Evolutionary conservation across 805 yeast species (phyloP).

Genomic region (Suhomyces pyralidae): DNA sequence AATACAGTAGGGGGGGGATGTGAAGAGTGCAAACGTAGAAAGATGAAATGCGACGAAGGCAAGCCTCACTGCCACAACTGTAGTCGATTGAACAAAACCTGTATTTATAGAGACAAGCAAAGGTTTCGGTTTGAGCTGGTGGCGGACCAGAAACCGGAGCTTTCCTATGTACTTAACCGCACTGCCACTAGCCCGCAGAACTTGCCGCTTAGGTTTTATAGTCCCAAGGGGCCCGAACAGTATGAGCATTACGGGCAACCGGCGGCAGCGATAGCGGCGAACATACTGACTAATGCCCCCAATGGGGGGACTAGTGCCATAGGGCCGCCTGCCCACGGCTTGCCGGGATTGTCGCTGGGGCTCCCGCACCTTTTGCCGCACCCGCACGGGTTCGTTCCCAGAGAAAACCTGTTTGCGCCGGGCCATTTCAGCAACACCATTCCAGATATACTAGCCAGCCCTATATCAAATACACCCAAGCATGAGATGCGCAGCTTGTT

Average conservation of each 20-base stretch:
- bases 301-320: too few species aligned
- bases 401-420: not conserved
- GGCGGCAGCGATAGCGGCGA: too few species aligned
- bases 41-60: slow-evolving; percentile 43
- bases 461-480: slow-evolving; percentile 2
- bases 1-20: slow-evolving; percentile 41
- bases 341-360: not conserved
- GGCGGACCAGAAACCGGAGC: not conserved
- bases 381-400: not conserved
- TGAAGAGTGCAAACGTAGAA: slow-evolving; percentile 42
- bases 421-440: slow-evolving; percentile 12
- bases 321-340: not conserved
- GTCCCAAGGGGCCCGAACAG: not conserved
- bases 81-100: slow-evolving; percentile 29
- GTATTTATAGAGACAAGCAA: slow-evolving; percentile 22
- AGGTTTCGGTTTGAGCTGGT: slow-evolving; percentile 7
- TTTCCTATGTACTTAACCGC: not conserved
- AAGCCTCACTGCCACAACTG: slow-evolving; percentile 38
- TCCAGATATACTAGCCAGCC: slow-evolving; percentile 10
- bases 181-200: not conserved
- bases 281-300: too few species aligned
- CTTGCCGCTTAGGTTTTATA: not conserved
- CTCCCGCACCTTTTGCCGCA: not conserved
- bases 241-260: not conserved
- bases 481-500: slow-evolving; percentile 21